phyloP scores from a whole-genome alignment of 1,284 basidiomycete species.

The Wallemia hederae region DNA sequence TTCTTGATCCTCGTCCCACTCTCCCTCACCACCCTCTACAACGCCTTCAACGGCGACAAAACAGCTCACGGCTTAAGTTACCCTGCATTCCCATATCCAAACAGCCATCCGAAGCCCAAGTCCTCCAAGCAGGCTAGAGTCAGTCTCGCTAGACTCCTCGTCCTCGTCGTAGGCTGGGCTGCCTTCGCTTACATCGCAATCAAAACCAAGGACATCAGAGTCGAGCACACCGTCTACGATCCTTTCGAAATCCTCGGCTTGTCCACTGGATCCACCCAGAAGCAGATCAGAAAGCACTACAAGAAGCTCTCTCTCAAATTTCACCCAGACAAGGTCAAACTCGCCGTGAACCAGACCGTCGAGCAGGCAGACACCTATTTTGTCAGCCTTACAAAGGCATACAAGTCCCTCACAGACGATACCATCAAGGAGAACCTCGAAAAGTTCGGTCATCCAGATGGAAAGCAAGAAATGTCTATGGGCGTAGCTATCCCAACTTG shows the following conservation, averaged over 20 bases:
- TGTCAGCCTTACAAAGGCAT: conserved; percentile 87
- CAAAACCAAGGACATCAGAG: conserved; percentile 29
- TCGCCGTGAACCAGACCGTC: conserved; percentile 51
- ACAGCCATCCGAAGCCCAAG: neutral
- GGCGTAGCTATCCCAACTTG: conserved; percentile 86
- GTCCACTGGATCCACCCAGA: conserved; percentile 33
- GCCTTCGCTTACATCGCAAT: conserved; percentile 37
- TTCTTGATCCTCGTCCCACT: conserved; percentile 46
- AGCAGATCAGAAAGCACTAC: conserved; percentile 88
- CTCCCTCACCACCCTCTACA: conserved; percentile 26
- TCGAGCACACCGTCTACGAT: conserved; percentile 50
- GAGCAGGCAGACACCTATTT: conserved; percentile 71
- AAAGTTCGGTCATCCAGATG: conserved; percentile 83
- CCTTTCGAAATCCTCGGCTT: conserved; percentile 86
- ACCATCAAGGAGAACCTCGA: conserved; percentile 72
- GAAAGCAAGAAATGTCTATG: conserved; percentile 75
- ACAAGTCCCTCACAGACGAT: conserved; percentile 88
- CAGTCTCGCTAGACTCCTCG: conserved; percentile 9
- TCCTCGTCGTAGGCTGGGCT: conserved; percentile 45
- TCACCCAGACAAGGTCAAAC: conserved; percentile 87
- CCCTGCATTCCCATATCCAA: neutral
- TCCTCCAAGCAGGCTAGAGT: neutral
- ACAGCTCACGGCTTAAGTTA: neutral
- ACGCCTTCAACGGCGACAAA: neutral
- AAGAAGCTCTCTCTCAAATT: conserved; percentile 73